A percentile compares a stretch with the other conserved stretches of the same genome.
phyloP scores from a whole-genome alignment of 768 basidiomycete genomes.

The Tricholoma matsutake region DNA sequence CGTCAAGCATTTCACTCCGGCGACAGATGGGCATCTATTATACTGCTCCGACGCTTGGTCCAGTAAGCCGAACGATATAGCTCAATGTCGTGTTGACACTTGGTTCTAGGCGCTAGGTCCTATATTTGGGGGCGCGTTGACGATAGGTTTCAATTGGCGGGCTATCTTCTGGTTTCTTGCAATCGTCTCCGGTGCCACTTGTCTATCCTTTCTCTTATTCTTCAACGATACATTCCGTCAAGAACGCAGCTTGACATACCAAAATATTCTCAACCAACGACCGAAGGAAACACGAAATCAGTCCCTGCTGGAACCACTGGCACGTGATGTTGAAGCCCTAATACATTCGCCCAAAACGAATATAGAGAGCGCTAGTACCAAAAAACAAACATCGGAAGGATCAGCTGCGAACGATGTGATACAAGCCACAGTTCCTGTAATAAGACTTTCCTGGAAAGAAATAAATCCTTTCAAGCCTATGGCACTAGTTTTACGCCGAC shows the following conservation, averaged over 20 bases:
- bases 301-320: slow-evolving; percentile 1
- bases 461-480: slow-evolving; percentile 75
- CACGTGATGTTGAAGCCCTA: not conserved
- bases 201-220: slow-evolving; percentile 56
- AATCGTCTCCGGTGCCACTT: slow-evolving; percentile 53
- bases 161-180: slow-evolving; percentile 82
- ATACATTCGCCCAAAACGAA: not conserved
- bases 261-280: slow-evolving; percentile 53
- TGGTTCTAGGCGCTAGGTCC: slow-evolving; percentile 53
- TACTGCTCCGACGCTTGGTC: slow-evolving; percentile 74
- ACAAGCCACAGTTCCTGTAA: slow-evolving; percentile 11
- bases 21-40: slow-evolving; percentile 74
- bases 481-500: slow-evolving; percentile 49
- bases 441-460: slow-evolving; percentile 62
- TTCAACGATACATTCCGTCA: slow-evolving; percentile 83
- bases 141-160: slow-evolving; percentile 71
- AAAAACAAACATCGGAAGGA: slow-evolving; percentile 18
- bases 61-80: slow-evolving; percentile 28
- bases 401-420: slow-evolving; percentile 15
- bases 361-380: slow-evolving; percentile 11
- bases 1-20: not conserved
- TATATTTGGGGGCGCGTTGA: slow-evolving; percentile 66
- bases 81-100: not conserved
- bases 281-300: slow-evolving; percentile 22
- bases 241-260: slow-evolving; percentile 81